Conservation (phyloP, 1,139 yeast species). For the Nakaseomyces delphensis region DNA sequence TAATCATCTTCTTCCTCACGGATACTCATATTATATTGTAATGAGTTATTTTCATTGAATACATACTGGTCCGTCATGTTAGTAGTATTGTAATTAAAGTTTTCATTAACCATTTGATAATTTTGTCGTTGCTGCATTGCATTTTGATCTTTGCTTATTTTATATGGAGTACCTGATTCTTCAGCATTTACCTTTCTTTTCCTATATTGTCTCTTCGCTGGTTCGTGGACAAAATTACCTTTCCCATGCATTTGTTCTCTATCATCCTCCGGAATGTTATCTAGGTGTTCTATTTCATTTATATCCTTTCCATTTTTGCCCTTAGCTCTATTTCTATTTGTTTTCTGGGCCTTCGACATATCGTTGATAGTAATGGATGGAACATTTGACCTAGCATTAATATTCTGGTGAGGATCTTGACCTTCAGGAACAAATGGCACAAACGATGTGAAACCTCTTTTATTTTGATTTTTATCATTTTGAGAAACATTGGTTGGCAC, state of each 20-base stretch:
- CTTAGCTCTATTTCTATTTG: background rate
- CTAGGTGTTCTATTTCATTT: constrained; percentile 1
- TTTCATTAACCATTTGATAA: background rate
- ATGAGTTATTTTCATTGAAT: background rate
- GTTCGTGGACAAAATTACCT: background rate
- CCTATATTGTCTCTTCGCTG: constrained; percentile 1
- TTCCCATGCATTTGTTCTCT: constrained; percentile 1
- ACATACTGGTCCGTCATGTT: background rate
- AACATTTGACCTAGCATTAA: background rate
- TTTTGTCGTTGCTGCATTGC: background rate
- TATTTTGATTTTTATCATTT: background rate
- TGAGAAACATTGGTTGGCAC: constrained; percentile 18
- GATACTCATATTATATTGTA: constrained; percentile 5
- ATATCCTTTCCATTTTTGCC: background rate
- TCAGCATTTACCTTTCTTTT: constrained; percentile 1
- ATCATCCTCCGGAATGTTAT: constrained; percentile 4
- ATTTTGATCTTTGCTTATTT: constrained; percentile 1
- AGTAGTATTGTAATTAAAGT: background rate
- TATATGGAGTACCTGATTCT: background rate
- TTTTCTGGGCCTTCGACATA: constrained; percentile 3
- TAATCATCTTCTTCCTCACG: background rate
- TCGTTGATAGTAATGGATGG: constrained; percentile 2
- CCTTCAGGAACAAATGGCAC: constrained; percentile 6
- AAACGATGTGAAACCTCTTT: constrained; percentile 1
- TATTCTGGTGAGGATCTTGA: background rate